Conservation (phyloP, 352 stramenopile genomes). For the Thraustochytrium striatum region DNA sequence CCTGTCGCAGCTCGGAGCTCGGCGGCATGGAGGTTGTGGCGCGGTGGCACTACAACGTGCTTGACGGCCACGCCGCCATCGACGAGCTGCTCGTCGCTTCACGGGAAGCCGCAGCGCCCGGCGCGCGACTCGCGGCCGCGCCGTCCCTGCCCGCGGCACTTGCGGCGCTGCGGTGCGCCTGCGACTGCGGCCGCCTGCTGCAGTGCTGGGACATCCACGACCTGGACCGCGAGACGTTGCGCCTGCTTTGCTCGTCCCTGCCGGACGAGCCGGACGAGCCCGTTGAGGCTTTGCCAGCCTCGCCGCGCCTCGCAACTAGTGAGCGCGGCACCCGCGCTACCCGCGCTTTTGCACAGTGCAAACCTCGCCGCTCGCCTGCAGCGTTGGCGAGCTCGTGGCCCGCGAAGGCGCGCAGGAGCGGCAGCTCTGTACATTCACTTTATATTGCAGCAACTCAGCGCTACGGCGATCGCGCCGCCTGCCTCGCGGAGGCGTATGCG, state of each 20-base stretch:
- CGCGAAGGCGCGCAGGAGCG: neutral
- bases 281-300: too few relatives aligned
- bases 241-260: too few relatives aligned
- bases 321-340: too few relatives aligned
- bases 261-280: too few relatives aligned
- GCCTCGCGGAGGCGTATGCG: too few relatives aligned
- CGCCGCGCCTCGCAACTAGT: too few relatives aligned
- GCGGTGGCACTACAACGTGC: slow-evolving; percentile 18
- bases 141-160: neutral
- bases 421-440: slow-evolving; percentile 39
- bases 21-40: slow-evolving; percentile 11
- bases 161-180: neutral
- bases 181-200: neutral
- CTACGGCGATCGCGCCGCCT: too few relatives aligned
- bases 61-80: neutral
- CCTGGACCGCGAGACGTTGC: neutral
- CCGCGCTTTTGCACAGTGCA: slow-evolving; percentile 29
- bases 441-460: too few relatives aligned
- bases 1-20: neutral
- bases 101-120: neutral
- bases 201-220: slow-evolving; percentile 47
- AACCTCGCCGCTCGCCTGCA: neutral
- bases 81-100: neutral
- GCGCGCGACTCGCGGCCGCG: neutral
- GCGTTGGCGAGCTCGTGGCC: slow-evolving; percentile 34